Conservation (phyloP, 1,284 basidiomycete genomes). For the Stereum hirsutum region DNA sequence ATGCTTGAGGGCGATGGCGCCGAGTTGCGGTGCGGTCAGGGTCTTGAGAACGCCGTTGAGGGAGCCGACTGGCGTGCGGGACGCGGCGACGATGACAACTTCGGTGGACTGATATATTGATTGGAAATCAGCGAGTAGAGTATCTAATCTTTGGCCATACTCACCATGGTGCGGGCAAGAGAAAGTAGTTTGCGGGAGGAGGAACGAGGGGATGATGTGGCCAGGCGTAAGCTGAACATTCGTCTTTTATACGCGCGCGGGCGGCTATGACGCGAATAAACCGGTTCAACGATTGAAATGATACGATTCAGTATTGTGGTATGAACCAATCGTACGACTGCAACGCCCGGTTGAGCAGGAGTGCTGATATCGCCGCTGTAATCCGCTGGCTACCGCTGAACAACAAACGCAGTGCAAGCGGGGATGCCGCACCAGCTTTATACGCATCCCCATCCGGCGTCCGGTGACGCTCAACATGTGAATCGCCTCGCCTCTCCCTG, state of each 20-base stretch:
- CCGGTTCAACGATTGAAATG: slow-evolving; percentile 8
- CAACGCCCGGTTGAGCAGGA: too few relatives aligned
- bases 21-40: slow-evolving; percentile 88
- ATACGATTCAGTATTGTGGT: neutral
- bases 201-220: slow-evolving; percentile 27
- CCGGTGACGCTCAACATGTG: slow-evolving; percentile 3
- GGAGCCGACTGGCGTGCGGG: slow-evolving; percentile 91
- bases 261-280: slow-evolving; percentile 9
- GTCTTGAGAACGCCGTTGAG: slow-evolving; percentile 87
- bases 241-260: slow-evolving; percentile 11
- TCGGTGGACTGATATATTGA: slow-evolving; percentile 31
- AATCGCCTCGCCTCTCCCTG: neutral
- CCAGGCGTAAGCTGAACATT: slow-evolving; percentile 27
- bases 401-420: neutral
- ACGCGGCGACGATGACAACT: slow-evolving; percentile 93
- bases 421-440: neutral
- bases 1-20: slow-evolving; percentile 82
- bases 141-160: slow-evolving; percentile 8
- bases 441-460: neutral
- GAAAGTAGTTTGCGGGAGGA: slow-evolving; percentile 24
- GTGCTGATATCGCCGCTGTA: too few relatives aligned
- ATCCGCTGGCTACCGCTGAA: neutral
- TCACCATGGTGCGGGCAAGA: slow-evolving; percentile 28
- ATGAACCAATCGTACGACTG: slow-evolving; percentile 17
- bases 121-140: neutral